These are phyloP conservation scores for Sporothrix brasiliensis DNA, from an alignment of 2,329 filamentous ascomycete species.

Conservation along the genomic window DNA sequence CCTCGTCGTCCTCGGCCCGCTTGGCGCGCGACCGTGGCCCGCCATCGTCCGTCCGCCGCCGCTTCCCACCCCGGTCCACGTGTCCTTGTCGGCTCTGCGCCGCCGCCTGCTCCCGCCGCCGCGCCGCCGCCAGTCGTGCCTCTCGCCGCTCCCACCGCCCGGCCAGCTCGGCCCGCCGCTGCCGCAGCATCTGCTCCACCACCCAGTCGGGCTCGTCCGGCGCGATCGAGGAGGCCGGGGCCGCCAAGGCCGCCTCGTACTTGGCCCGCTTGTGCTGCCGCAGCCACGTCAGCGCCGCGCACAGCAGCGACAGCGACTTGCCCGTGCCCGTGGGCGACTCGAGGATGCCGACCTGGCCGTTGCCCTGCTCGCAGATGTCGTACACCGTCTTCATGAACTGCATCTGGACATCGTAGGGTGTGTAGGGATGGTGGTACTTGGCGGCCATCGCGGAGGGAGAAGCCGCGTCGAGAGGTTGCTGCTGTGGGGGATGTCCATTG, in stretches of 20 bases:
- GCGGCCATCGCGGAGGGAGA: not conserved
- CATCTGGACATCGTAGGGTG: conserved; percentile 83
- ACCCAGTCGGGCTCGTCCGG: conserved; percentile 79
- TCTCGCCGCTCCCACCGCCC: conserved; percentile 73
- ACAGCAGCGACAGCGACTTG: conserved; percentile 90
- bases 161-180: conserved; percentile 68
- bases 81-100: not conserved
- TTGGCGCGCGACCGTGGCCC: not conserved
- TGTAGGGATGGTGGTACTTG: conserved; percentile 80
- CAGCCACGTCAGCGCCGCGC: conserved; percentile 87
- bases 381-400: conserved; percentile 88
- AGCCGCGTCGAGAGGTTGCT: not conserved
- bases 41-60: conserved; percentile 44
- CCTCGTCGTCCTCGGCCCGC: conserved; percentile 48
- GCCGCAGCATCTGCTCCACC: conserved; percentile 70
- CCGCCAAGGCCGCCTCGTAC: conserved; percentile 57
- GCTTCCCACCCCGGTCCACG: conserved; percentile 53
- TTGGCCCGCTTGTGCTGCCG: conserved; percentile 70
- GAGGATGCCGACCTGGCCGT: conserved; percentile 81
- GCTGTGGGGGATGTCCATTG: not conserved
- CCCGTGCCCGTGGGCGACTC: conserved; percentile 93
- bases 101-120: conserved; percentile 19
- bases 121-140: conserved; percentile 57
- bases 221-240: too few relatives aligned
- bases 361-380: conserved; percentile 67